Evolutionary conservation across 2,329 filamentous ascomycete genomes (phyloP).

Genomic region (Sclerotinia glacialis): DNA sequence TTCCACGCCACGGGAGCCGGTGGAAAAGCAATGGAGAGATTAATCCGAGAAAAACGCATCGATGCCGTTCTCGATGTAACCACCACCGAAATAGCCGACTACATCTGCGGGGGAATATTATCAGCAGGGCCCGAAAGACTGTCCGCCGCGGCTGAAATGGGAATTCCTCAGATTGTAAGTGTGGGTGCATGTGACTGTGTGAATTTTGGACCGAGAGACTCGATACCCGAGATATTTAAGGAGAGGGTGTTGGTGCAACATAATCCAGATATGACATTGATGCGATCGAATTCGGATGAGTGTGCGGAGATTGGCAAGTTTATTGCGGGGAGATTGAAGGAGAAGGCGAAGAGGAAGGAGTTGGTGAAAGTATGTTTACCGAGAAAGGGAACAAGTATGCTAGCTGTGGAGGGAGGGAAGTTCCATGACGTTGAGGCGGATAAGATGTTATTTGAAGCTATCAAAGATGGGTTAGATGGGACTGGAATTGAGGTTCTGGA

Average conservation of each 20-base stretch:
- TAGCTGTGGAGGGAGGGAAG: constrained; percentile 51
- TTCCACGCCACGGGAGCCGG: constrained; percentile 71
- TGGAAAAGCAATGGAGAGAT: constrained; percentile 65
- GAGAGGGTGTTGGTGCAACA: constrained; percentile 58
- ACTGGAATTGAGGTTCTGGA: constrained; percentile 51
- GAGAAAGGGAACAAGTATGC: constrained; percentile 57
- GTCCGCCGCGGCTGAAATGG: constrained; percentile 53
- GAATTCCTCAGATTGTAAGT: constrained; percentile 56
- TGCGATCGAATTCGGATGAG: constrained; percentile 61
- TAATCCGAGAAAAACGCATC: constrained; percentile 55
- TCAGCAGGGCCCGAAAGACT: constrained; percentile 57
- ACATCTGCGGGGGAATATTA: constrained; percentile 61
- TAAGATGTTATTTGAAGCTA: constrained; percentile 51
- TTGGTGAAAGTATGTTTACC: constrained; percentile 59
- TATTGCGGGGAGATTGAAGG: constrained; percentile 53
- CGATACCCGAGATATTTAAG: constrained; percentile 54
- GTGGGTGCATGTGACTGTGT: constrained; percentile 47
- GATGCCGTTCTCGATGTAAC: constrained; percentile 70
- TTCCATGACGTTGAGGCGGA: constrained; percentile 51
- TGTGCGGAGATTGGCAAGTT: constrained; percentile 53
- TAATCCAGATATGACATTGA: constrained; percentile 63
- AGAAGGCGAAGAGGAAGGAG: constrained; percentile 41
- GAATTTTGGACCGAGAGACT: constrained; percentile 53
- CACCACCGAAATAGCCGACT: constrained; percentile 66
- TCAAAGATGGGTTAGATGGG: constrained; percentile 49